A percentile compares a stretch with the other conserved stretches of the same genome.
These are phyloP conservation scores for Sporothrix globosa DNA, from an alignment of 2,329 filamentous ascomycete species.

Conservation along the genomic window DNA sequence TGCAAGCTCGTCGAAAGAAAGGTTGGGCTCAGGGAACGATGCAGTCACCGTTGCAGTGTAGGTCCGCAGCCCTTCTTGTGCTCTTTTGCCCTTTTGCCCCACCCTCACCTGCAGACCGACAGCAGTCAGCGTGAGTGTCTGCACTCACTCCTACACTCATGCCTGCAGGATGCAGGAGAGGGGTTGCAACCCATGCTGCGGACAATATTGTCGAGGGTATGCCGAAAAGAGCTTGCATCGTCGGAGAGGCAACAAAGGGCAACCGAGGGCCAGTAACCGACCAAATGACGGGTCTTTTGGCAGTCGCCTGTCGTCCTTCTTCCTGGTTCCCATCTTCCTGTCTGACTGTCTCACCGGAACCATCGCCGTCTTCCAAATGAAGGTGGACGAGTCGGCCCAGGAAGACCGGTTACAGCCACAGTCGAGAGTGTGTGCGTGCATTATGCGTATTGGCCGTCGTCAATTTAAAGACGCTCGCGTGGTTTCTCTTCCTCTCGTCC, in stretches of 20 bases:
- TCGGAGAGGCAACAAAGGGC: too few species aligned
- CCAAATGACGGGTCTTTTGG: too few species aligned
- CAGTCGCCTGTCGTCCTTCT: too few species aligned
- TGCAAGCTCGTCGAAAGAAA: too few species aligned
- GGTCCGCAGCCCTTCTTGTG: too few species aligned
- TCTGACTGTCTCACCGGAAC: background rate
- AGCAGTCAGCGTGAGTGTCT: background rate
- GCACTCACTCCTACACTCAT: background rate
- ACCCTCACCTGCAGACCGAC: conserved; percentile 23
- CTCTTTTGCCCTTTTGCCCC: background rate
- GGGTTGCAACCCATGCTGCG: background rate
- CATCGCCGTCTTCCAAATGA: background rate
- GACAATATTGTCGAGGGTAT: background rate
- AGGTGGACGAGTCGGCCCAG: background rate
- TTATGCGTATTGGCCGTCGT: background rate
- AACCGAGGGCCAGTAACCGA: too few species aligned
- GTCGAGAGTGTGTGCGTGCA: background rate
- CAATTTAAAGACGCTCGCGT: conserved; percentile 11
- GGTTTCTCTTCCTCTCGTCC: background rate
- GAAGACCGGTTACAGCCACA: conserved; percentile 7
- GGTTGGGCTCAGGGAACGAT: too few species aligned
- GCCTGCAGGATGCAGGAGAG: conserved; percentile 2
- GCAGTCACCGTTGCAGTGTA: background rate
- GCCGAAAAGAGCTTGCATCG: conserved; percentile 6
- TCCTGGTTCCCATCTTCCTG: too few species aligned